phyloP scores from a whole-genome alignment of 2,329 filamentous ascomycete species.

The Colletotrichum eremochloae region DNA sequence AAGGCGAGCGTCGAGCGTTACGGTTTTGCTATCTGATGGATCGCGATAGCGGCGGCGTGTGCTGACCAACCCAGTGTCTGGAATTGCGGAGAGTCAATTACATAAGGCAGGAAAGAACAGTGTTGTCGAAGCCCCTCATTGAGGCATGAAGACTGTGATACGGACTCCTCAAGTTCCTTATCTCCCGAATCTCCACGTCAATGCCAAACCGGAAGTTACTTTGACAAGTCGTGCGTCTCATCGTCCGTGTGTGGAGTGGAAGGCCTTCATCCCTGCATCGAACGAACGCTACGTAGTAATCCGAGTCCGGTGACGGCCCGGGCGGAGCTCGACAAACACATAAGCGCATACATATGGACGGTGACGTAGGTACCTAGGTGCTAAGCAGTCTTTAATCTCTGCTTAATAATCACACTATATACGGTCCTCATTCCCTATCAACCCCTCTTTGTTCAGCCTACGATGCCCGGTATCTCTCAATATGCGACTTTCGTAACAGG shows the following conservation, averaged over 20 bases:
- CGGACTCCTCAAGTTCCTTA: slow-evolving; percentile 17
- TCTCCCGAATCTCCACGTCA: slow-evolving; percentile 3
- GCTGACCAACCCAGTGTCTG: slow-evolving; percentile 3
- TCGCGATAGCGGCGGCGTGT: slow-evolving; percentile 4
- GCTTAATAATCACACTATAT: slow-evolving; percentile 5
- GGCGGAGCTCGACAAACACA: slow-evolving; percentile 4
- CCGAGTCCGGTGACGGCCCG: slow-evolving; percentile 6
- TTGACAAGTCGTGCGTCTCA: neutral
- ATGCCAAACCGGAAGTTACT: neutral
- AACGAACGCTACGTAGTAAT: neutral
- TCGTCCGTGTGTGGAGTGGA: neutral
- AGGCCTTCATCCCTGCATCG: neutral
- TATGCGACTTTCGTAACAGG: neutral
- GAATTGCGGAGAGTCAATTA: slow-evolving; percentile 15
- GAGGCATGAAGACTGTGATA: slow-evolving; percentile 4
- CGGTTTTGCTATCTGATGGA: neutral
- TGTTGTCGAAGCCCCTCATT: slow-evolving; percentile 7
- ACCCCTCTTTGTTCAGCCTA: neutral
- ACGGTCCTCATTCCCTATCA: neutral
- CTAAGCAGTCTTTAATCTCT: neutral
- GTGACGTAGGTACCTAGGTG: slow-evolving; percentile 11
- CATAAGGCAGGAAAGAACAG: slow-evolving; percentile 1
- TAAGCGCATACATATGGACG: neutral
- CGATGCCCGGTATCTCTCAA: neutral
- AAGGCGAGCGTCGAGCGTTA: neutral